phyloP scores from a whole-genome alignment of 306 rosid genomes.

The Acmispon strigosus region DNA sequence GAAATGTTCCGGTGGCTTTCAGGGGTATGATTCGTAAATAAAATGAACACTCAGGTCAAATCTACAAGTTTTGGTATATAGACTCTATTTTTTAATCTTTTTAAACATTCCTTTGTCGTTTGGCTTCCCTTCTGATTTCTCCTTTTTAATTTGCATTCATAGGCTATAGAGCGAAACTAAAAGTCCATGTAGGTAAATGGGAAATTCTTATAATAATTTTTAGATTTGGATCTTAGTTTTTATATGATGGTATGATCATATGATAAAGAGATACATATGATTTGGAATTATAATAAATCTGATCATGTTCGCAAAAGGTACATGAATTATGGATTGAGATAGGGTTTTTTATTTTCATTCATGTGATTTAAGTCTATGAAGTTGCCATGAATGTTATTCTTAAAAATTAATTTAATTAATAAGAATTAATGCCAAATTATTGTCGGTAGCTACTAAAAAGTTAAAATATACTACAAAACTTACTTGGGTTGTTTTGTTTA shows the following conservation, averaged over 20 bases:
- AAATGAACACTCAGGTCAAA: neutral
- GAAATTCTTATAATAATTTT: neutral
- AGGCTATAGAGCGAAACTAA: neutral
- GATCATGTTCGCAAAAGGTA: neutral
- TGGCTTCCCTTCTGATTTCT: neutral
- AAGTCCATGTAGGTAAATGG: constrained; percentile 10
- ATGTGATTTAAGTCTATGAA: neutral
- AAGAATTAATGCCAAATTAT: neutral
- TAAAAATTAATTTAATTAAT: neutral
- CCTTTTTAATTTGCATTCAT: neutral
- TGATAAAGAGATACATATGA: neutral
- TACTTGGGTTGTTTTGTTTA: neutral
- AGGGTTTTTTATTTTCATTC: neutral
- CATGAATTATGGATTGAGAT: neutral
- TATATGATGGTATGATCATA: neutral
- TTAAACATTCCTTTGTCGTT: neutral
- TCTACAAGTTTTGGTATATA: neutral
- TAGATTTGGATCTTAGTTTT: neutral
- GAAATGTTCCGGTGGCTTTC: constrained; percentile 90
- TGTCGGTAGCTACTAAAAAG: neutral
- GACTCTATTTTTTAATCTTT: neutral
- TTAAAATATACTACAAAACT: neutral
- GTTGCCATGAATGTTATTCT: neutral
- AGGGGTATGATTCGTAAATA: constrained; percentile 70
- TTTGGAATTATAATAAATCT: neutral